Evolutionary conservation across 2,329 filamentous ascomycete species (phyloP).

Genomic region (Aspergillus oerlinghausenensis): DNA sequence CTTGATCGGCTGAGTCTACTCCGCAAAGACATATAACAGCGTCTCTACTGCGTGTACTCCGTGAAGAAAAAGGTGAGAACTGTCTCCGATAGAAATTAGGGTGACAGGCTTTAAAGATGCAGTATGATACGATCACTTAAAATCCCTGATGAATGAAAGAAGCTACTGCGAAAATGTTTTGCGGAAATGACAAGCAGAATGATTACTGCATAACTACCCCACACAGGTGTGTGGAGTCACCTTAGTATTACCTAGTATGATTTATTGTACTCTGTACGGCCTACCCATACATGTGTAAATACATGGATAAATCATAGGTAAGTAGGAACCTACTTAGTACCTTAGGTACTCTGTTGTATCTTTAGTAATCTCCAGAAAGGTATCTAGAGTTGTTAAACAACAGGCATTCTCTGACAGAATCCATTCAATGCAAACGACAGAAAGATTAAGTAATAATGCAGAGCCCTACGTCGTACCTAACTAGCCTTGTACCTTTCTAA

Average conservation of each 20-base stretch:
- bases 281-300: background rate
- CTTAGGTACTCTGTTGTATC: background rate
- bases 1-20: conserved; percentile 12
- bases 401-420: background rate
- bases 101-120: background rate
- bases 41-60: background rate
- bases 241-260: no score
- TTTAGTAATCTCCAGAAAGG: background rate
- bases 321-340: no score
- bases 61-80: background rate
- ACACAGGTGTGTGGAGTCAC: background rate
- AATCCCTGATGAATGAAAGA: background rate
- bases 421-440: background rate
- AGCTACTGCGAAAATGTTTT: background rate
- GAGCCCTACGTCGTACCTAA: no score
- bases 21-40: conserved; percentile 22
- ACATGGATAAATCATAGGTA: background rate
- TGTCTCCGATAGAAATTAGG: background rate
- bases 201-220: background rate
- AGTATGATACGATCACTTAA: background rate
- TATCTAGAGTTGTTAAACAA: background rate
- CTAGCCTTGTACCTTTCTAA: no score
- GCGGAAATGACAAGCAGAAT: background rate
- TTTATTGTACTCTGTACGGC: background rate
- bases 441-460: background rate